Base-by-base conservation (phyloP, 2,329 filamentous ascomycete genomes). In the Aaosphaeria pasadenensis region DNA sequence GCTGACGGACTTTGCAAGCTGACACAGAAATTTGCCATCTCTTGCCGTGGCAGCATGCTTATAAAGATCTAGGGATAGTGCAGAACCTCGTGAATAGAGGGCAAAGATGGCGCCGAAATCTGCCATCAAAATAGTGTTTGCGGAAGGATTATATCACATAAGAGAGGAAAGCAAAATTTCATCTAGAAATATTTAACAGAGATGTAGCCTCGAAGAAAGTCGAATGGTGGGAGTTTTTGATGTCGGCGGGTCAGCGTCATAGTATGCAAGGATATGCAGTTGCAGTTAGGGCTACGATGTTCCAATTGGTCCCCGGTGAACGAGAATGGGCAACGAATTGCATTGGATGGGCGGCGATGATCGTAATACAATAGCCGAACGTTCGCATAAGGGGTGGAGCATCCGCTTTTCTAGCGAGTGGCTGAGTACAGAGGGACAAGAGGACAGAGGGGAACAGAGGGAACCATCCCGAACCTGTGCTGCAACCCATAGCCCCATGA, bases 31-130 rank as follows among this genome's bases (percentile, higher is more conserved):
- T 42, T 51, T 59, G 31, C 63, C 57, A 46, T 52, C 49, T 9
- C 59, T 48, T 7, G 59, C 53, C 33, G 51, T 52, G 38, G 60
- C 55, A 49, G 60, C 63, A 33, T 66, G 49, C 40, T 57, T 57
- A 50, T 71, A 71, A 30, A 72, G 47, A 39, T 61, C 52, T 11
- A 71, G 55, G 11, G 69, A 59, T 29, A 72, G 59, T 29, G 50
- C 54, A 4, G 69, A 69, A 46, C 62, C 63, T 46, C 59, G 59
- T 30, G 63, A 62, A 32, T 66, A 63, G 17, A 69, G 50, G 17
- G 64, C 60, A 46, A 71, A 52, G 42, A 72, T 68, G 29, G 64
- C 58, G 31, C 64, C 63, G 30, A 70, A 53, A 48, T 64, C 62
- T 45, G 67, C 62, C 68, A 71, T 71, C 30, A 45, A 30, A 32